Percentiles rank a stretch among this genome's conserved stretches.
Evolutionary conservation across 768 basidiomycete genomes (phyloP).

Genomic region (Leccinum variicolor): DNA sequence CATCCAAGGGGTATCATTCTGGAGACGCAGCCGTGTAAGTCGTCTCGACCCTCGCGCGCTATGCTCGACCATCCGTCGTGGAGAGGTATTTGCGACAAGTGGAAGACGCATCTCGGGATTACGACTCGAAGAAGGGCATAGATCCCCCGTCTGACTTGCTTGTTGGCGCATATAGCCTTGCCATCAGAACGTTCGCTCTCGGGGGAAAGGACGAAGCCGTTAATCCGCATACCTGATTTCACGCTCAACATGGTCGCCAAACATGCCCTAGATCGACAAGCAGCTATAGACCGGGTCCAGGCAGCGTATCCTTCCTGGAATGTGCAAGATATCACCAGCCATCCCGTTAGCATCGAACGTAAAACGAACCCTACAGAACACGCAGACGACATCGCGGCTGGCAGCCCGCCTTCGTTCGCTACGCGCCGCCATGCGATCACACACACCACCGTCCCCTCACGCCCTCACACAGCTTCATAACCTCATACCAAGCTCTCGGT

Average conservation of each 20-base stretch:
- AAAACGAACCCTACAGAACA: too few species aligned
- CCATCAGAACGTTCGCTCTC: constrained; percentile 40
- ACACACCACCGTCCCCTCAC: constrained; percentile 19
- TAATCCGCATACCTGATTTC: constrained; percentile 31
- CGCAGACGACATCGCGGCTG: constrained; percentile 7
- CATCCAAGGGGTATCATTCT: constrained; percentile 43
- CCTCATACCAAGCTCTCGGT: too few species aligned
- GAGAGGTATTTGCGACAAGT: too few species aligned
- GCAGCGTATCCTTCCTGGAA: too few species aligned
- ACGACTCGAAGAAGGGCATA: too few species aligned
- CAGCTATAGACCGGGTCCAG: background rate
- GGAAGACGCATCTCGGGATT: too few species aligned
- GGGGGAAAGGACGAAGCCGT: constrained; percentile 40
- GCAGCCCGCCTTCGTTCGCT: constrained; percentile 24
- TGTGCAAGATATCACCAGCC: too few species aligned
- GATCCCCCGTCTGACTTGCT: constrained; percentile 5
- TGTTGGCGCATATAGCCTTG: constrained; percentile 31
- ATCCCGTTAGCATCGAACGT: too few species aligned
- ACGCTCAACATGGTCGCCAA: constrained; percentile 36
- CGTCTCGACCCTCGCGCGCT: too few species aligned
- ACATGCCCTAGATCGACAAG: background rate
- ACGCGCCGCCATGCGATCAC: constrained; percentile 9
- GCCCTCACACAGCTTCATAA: constrained; percentile 12
- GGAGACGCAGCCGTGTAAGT: too few species aligned
- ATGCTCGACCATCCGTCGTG: too few species aligned